Percentiles rank a stretch among this genome's conserved stretches.
These are phyloP conservation scores for Peronospora destructor DNA, from an alignment of 352 stramenopile species.

Conservation along the genomic window DNA sequence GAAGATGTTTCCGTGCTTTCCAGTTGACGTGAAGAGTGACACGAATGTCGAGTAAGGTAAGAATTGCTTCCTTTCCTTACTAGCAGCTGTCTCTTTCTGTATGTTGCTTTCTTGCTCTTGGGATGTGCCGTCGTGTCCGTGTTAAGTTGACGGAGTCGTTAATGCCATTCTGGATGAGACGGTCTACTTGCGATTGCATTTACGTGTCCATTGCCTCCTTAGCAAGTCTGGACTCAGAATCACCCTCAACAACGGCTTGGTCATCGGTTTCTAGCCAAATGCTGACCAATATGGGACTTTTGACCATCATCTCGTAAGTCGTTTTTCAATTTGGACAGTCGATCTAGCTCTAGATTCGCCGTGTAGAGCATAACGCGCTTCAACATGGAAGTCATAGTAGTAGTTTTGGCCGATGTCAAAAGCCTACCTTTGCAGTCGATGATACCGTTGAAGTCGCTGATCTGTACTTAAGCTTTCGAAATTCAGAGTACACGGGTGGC, in stretches of 20 bases:
- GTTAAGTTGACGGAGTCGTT: neutral
- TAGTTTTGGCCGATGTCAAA: slow-evolving; percentile 20
- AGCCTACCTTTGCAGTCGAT: slow-evolving; percentile 1
- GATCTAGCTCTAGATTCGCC: slow-evolving; percentile 6
- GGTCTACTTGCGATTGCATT: neutral
- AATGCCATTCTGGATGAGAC: neutral
- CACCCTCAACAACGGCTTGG: neutral
- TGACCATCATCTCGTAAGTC: neutral
- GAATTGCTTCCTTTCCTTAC: neutral
- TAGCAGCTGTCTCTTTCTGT: slow-evolving; percentile 14
- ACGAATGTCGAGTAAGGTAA: slow-evolving; percentile 9
- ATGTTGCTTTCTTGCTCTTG: slow-evolving; percentile 20
- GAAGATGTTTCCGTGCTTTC: slow-evolving; percentile 63
- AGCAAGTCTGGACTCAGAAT: neutral
- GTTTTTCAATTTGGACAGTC: slow-evolving; percentile 23
- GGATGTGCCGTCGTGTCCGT: neutral
- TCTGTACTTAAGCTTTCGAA: slow-evolving; percentile 21
- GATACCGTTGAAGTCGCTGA: neutral
- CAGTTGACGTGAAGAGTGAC: slow-evolving; percentile 13
- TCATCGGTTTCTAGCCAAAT: too few species aligned
- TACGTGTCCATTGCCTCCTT: neutral
- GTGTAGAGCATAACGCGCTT: neutral
- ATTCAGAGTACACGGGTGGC: slow-evolving; percentile 20
- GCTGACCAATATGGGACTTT: too few species aligned
- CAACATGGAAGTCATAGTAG: slow-evolving; percentile 23